Evolutionary conservation across 768 basidiomycete genomes (phyloP), one percentile per base, ranked within the genome.

Genomic region (Aureoboletus auriporus): DNA sequence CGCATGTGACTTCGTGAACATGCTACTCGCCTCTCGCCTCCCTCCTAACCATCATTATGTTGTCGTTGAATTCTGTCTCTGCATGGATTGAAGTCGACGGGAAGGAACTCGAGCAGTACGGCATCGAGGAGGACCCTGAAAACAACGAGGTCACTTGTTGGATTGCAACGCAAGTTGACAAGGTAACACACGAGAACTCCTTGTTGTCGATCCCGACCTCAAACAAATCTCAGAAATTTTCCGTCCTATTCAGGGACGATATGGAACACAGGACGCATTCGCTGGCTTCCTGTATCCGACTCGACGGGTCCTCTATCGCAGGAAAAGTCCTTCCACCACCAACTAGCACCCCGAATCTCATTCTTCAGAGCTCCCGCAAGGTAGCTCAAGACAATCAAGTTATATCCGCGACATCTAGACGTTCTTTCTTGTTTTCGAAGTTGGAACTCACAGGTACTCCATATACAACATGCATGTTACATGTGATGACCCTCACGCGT

Each of bases 1-100:
- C 20, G 20, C 31, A 33, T 13, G 31, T 33, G 31, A 33, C 31
- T 11, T 8, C 31, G 10, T 33, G 31, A 33, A 11, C 11, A 1
- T 33, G 10, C 13, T 10, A 5, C 9, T 10, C n/a, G n/a, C n/a
- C n/a, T n/a, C n/a, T n/a, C n/a, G n/a, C n/a, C n/a, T n/a, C n/a
- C n/a, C 10, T 33, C 2, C n/a, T 39, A 37, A 37, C 43, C 35
- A 40, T 33, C 11, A 66, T n/a, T n/a, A n/a, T 68, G 66, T 20
- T 58, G 46, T 57, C 54, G 13, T 37, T 59, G 16, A 30, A 51
- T 41, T 36, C 31, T 10, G 10, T 68, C 45, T 57, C 54, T 20
- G 54, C 64, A 3, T 66, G 64, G 57, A 42, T 66, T 9, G 59
- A 61, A 42, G 64, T 68, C 20, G 66, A 64, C 20, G 62, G 56